Evolutionary conservation across 2,329 filamentous ascomycete species (phyloP).

Genomic region (Penicillium brasilianum): DNA sequence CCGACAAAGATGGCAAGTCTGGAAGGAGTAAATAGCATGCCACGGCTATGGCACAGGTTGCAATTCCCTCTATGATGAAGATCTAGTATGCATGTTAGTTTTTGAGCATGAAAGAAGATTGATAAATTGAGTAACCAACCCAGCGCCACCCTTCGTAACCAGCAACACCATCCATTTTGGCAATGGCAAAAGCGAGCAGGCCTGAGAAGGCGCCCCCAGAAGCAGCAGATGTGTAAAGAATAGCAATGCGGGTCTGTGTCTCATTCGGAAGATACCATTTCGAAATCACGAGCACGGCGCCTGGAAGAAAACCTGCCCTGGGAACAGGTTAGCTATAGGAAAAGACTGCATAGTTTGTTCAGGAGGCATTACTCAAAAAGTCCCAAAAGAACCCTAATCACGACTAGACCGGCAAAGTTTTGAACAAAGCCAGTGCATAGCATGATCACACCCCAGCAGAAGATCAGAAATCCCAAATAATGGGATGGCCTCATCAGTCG

Average conservation of each 20-base stretch:
- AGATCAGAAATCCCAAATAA: constrained; percentile 49
- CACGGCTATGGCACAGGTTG: constrained; percentile 67
- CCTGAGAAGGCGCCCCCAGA: constrained; percentile 62
- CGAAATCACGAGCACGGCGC: constrained; percentile 75
- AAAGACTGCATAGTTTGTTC: not conserved
- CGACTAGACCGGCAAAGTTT: constrained; percentile 23
- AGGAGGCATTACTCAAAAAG: constrained; percentile 32
- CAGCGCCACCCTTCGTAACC: constrained; percentile 53
- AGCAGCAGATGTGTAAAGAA: constrained; percentile 80
- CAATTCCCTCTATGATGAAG: constrained; percentile 67
- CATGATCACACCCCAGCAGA: constrained; percentile 28
- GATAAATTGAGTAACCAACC: constrained; percentile 56
- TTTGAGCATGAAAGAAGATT: not conserved
- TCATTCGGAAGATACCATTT: constrained; percentile 80
- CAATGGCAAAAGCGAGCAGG: constrained; percentile 55
- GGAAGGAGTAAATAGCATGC: constrained; percentile 35
- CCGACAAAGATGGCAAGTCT: constrained; percentile 47
- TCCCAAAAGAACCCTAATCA: constrained; percentile 21
- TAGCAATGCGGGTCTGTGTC: constrained; percentile 73
- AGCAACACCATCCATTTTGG: constrained; percentile 53
- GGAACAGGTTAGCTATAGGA: not conserved
- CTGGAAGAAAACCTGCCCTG: constrained; percentile 61
- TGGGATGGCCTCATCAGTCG: constrained; percentile 47
- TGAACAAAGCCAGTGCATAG: constrained; percentile 25
- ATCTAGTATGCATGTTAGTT: constrained; percentile 39